Percentiles rank a stretch among this genome's conserved stretches.
These are phyloP conservation scores for Aspergillus udagawae DNA, from an alignment of 2,329 filamentous ascomycete species.

Conservation along the genomic window DNA sequence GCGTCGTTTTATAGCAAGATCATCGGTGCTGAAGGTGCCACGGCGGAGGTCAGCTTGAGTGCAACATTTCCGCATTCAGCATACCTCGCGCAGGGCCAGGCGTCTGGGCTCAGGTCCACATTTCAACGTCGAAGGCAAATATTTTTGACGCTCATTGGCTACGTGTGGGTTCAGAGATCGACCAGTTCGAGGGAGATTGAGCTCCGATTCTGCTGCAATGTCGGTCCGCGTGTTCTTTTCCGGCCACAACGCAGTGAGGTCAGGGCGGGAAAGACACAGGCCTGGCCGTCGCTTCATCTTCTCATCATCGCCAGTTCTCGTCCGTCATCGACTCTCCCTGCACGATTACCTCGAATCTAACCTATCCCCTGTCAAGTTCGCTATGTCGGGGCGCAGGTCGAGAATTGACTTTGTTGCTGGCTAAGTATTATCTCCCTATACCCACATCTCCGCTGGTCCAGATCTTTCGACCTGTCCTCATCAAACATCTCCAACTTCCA, in stretches of 20 bases:
- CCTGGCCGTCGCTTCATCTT: neutral
- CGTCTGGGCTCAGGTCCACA: neutral
- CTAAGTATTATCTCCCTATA: constrained; percentile 1
- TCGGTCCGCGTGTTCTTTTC: neutral
- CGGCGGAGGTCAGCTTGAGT: neutral
- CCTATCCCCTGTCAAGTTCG: neutral
- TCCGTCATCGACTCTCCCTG: neutral
- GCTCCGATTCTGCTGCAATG: neutral
- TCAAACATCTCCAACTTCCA: neutral
- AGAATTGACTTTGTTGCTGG: constrained; percentile 6
- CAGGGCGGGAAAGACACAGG: neutral
- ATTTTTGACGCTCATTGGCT: neutral
- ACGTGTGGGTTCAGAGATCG: neutral
- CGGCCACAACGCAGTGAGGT: neutral
- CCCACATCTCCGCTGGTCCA: neutral
- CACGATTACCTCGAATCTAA: neutral
- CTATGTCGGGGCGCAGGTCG: constrained; percentile 7
- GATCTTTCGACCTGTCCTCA: neutral
- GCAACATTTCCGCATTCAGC: neutral
- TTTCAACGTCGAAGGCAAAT: neutral
- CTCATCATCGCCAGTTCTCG: neutral
- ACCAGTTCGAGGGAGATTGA: neutral
- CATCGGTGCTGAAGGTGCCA: neutral
- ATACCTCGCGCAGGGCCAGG: neutral
- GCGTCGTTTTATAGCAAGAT: neutral